These are phyloP conservation scores for Eucalyptus microcorys DNA, from an alignment of 345 rosid genomes.

Conservation along the genomic window DNA sequence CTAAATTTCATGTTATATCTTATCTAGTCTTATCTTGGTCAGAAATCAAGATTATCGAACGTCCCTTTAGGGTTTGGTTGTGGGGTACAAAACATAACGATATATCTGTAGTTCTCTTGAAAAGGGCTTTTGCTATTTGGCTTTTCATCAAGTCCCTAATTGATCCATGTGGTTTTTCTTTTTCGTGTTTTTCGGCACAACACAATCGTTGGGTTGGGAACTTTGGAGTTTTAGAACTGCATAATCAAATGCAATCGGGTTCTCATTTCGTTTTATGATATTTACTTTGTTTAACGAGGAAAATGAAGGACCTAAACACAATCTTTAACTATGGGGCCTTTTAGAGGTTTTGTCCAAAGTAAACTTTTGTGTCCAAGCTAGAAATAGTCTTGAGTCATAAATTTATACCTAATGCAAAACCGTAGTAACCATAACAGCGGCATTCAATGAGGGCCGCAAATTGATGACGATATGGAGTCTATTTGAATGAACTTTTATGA, in stretches of 20 bases:
- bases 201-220: not conserved
- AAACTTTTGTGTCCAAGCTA: not conserved
- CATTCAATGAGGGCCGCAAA: not conserved
- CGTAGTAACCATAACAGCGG: not conserved
- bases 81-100: not conserved
- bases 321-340: not conserved
- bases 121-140: not conserved
- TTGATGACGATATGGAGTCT: not conserved
- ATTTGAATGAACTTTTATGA: not conserved
- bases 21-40: rapidly evolving
- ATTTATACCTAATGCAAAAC: not conserved
- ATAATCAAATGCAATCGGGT: not conserved
- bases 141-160: not conserved
- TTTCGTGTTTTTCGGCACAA: not conserved
- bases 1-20: too few relatives aligned
- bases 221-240: not conserved
- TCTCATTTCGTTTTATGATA: not conserved
- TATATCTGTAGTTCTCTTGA: not conserved
- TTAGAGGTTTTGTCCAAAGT: not conserved
- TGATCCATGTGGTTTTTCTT: not conserved
- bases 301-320: not conserved
- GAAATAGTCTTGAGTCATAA: not conserved
- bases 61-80: not conserved
- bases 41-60: rapidly evolving
- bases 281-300: not conserved